Evolutionary conservation across 495 filamentous ascomycete species (phyloP), one percentile per base, ranked within the genome.

Genomic region (Hypoxylon crocopeplum): DNA sequence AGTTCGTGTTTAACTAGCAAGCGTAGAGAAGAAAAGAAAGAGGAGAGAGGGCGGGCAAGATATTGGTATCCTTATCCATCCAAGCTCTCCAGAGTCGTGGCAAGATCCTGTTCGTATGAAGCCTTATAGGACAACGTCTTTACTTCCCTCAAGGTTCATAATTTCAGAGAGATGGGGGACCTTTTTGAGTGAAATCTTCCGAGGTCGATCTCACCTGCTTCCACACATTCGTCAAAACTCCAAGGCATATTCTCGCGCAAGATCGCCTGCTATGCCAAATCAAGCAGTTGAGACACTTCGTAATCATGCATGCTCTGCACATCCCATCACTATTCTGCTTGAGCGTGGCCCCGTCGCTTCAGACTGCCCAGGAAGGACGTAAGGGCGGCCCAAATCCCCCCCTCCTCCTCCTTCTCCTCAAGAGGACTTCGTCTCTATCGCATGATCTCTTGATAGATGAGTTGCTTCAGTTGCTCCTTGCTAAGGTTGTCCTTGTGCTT

Each of bases 391-490:
- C 27, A n/a, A 3, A 33, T 12, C n/a, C n/a, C n/a, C n/a, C n/a
- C n/a, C n/a, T n/a, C n/a, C n/a, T n/a, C n/a, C n/a, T 20, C 24
- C 37, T 7, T 25, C 24, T 10, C 30, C 42, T 30, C 40, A 42
- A 34, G 22, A 57, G n/a, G 16, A 19, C 8, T 7, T 34, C 25
- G 55, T 30, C 29, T 64, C 69, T 91, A 98, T 78, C 95, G 88
- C 94, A 98, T 98, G 63, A 98, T 98, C 77, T 98, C 94, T 74
- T 97, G 85, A 73, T 92, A 98, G 74, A 98, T 98, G 66, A 98
- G 80, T 52, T 87, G 92, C 81, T 97, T 97, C 75, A 99, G 74
- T 77, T 99, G 90, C 75, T 99, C 95, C 80, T 99, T 99, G 81
- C 89, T 96, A 60, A 99, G 79, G 56, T 88, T 92, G 73, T 99